Evolutionary conservation across 164 flowering plant genomes (phyloP), one percentile per base, ranked within the genome.

Genomic region (Aristolochia californica): DNA sequence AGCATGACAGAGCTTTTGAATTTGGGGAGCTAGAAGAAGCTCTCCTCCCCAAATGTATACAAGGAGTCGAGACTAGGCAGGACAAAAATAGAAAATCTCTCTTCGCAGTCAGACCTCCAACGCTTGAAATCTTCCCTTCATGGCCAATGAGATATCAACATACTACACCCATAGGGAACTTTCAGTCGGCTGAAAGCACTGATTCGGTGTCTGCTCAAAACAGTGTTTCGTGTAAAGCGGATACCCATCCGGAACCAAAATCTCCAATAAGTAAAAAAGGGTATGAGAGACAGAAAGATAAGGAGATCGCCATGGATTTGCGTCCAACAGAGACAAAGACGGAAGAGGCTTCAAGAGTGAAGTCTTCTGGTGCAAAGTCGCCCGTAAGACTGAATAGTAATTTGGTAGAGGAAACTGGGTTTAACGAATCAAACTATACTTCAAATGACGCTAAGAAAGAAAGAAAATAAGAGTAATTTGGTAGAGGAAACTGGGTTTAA

Each of bases 21-120:
- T 94, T 85, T 73, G 96, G 95, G 48, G 99, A 82, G 84, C 75
- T 94, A 25, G 95, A 90, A 72, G 87, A 88, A 58, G 97, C 95
- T 44, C 84, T 88, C 62, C 82, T 78, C 21, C 80, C 68, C 10
- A 64, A 58, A 27, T 43, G 58, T 43, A 48, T 85, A 63, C 91
- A 87, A 69, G 95, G 88, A 69, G 78, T 77, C 59, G 76, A 74
- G 67, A 56, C 75, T 54, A 69, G 77, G 62, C 74, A 74, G 74
- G 96, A 87, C 73, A 91, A 77, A 68, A 68, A 82, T 54, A 82
- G 83, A 78, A 71, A 80, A 68, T 47, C 50, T 43, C 22, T 53
- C 34, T 43, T 25, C 51, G 44, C 49, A 24, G 53, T 52, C 64
- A 53, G 48, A 43, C 64, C 51, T 52, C 62, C 62, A 5, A 61